These are phyloP conservation scores for Penicillium macrosclerotiorum DNA, from an alignment of 495 filamentous ascomycete species.

Conservation along the genomic window DNA sequence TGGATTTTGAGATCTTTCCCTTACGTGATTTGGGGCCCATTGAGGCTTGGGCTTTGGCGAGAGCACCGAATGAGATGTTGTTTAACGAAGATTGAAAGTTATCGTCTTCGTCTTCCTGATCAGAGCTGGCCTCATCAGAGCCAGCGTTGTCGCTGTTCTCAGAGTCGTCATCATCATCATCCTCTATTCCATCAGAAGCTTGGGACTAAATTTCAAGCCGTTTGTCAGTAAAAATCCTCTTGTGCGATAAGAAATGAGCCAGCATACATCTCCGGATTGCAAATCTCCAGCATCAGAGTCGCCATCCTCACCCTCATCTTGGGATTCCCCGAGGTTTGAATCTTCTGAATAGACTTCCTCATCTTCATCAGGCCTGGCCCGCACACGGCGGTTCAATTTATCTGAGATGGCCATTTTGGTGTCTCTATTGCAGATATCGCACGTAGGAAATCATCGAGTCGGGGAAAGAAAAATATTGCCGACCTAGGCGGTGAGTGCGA, in stretches of 20 bases:
- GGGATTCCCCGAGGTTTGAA: slow-evolving; percentile 26
- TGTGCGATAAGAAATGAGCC: neutral
- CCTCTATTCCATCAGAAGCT: neutral
- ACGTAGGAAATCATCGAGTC: no score
- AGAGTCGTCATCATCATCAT: slow-evolving; percentile 12
- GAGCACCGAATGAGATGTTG: slow-evolving; percentile 78
- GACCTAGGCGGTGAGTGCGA: slow-evolving; percentile 18
- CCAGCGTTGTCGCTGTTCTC: slow-evolving; percentile 21
- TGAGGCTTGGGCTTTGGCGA: slow-evolving; percentile 79
- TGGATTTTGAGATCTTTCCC: slow-evolving; percentile 24
- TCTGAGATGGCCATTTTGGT: slow-evolving; percentile 45
- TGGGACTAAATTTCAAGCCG: neutral
- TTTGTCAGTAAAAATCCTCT: neutral
- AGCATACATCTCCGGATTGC: slow-evolving; percentile 30
- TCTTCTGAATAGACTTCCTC: slow-evolving; percentile 40
- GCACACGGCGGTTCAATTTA: slow-evolving; percentile 58
- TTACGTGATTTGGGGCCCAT: slow-evolving; percentile 47
- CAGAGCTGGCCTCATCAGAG: slow-evolving; percentile 18
- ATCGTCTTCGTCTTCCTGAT: slow-evolving; percentile 32
- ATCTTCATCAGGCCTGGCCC: slow-evolving; percentile 56
- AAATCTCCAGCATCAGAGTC: slow-evolving; percentile 26
- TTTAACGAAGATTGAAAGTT: slow-evolving; percentile 41
- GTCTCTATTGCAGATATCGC: no score
- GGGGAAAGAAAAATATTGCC: slow-evolving; percentile 28
- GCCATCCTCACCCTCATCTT: slow-evolving; percentile 30